Base-by-base conservation (phyloP, 1,284 basidiomycete species). In the Puccinia brachypodii region DNA sequence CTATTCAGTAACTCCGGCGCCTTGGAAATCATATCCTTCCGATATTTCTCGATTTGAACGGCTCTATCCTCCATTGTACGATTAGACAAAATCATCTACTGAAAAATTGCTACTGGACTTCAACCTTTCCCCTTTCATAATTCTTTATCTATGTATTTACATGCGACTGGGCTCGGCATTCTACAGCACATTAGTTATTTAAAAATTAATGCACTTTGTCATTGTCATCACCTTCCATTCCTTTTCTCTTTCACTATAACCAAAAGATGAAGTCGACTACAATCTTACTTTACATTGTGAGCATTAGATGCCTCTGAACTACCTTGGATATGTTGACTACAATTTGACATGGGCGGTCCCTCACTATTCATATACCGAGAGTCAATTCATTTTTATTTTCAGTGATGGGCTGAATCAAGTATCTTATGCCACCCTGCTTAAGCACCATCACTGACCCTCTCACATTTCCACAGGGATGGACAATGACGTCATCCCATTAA, bases 111-210 rank as follows among this genome's bases (percentile, higher is more conserved):
- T 22, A 42, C 64, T 68, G 38, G 8, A 44, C 38, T 44, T 68
- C 38, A 25, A 4, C 44, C 40, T 6, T 19, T n/a, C 38, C 11
- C 40, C 28, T 25, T 9, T 68, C n/a, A n/a, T n/a, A n/a, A n/a
- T n/a, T n/a, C n/a, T 1, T 42, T 42, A 42, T 68, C 7, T 68
- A 66, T 66, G 6, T 44, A 68, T 64, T 36, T 68, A 40, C 36
- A 42, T 44, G 64, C 22, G 38, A 42, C 64, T 28, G 64, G 64
- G 31, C n/a, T 68, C 64, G 13, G 64, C n/a, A 68, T 68, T 68
- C 62, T 68, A 68, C 36, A 68, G 40, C 64, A 68, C 31, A 38
- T 38, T 28, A 68, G 64, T 68, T 2, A 2, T 6, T 44, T 28
- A 38, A 8, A 42, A 36, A 33, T 62, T 62, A 62, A 62, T 62